A percentile compares a stretch with the other conserved stretches of the same genome.
Evolutionary conservation across 1,139 yeast genomes (phyloP).

Genomic region (Scheffersomyces titani): DNA sequence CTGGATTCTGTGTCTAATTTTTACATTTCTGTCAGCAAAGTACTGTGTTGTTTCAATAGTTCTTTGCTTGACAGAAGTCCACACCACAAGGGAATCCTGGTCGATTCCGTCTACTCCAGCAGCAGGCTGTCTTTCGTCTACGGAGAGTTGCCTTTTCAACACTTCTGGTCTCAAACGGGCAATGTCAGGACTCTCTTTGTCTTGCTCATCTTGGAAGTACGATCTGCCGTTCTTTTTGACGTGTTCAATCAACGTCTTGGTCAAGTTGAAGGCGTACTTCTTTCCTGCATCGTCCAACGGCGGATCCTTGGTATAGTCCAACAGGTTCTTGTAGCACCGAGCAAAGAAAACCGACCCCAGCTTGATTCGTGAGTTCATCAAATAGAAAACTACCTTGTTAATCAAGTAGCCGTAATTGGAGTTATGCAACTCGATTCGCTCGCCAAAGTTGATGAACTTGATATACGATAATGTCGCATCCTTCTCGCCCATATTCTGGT

Average conservation of each 20-base stretch:
- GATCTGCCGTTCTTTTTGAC: slow-evolving; percentile 34
- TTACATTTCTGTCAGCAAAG: slow-evolving; percentile 56
- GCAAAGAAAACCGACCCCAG: slow-evolving; percentile 88
- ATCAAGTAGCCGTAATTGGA: slow-evolving; percentile 85
- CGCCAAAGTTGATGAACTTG: slow-evolving; percentile 89
- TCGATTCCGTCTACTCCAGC: slow-evolving; percentile 51
- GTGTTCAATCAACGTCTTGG: slow-evolving; percentile 37
- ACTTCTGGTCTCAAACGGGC: slow-evolving; percentile 22
- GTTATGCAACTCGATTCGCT: slow-evolving; percentile 74
- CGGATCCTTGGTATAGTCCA: slow-evolving; percentile 61
- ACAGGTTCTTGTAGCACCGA: slow-evolving; percentile 67
- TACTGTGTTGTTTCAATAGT: slow-evolving; percentile 78
- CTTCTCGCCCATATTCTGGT: slow-evolving; percentile 51
- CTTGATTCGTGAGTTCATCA: slow-evolving; percentile 85
- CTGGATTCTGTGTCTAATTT: slow-evolving; percentile 74
- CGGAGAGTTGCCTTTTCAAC: slow-evolving; percentile 17
- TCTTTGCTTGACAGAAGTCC: slow-evolving; percentile 90
- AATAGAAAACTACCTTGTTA: slow-evolving; percentile 83
- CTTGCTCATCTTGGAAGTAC: slow-evolving; percentile 19
- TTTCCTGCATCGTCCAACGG: slow-evolving; percentile 62
- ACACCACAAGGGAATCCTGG: slow-evolving; percentile 64
- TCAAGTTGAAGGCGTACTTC: slow-evolving; percentile 49
- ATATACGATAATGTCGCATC: slow-evolving; percentile 66
- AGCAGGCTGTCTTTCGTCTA: slow-evolving; percentile 41
- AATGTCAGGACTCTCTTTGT: slow-evolving; percentile 5